Evolutionary conservation across 495 filamentous ascomycete genomes (phyloP).

Genomic region (Trichoderma parareesei): DNA sequence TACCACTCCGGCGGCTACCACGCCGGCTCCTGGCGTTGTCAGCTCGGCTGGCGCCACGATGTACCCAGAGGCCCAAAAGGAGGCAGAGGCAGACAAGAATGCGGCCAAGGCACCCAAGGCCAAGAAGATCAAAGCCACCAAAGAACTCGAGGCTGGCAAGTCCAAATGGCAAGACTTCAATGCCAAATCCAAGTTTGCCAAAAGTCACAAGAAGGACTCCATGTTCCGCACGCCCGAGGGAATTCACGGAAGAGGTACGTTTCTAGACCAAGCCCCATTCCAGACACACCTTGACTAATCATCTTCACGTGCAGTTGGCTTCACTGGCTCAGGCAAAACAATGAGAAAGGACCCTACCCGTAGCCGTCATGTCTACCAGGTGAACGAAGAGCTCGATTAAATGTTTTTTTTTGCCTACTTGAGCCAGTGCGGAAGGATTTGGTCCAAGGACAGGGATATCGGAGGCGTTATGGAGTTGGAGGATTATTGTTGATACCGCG

Average conservation of each 20-base stretch:
- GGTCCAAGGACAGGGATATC: background rate
- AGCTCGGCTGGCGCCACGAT: constrained; percentile 75
- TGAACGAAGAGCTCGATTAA: constrained; percentile 65
- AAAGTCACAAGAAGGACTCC: constrained; percentile 77
- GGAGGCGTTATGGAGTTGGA: constrained; percentile 3
- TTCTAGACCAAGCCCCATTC: background rate
- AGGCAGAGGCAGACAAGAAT: constrained; percentile 33
- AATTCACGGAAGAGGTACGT: constrained; percentile 71
- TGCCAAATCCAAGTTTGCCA: constrained; percentile 68
- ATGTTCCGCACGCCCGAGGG: constrained; percentile 94
- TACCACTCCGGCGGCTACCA: constrained; percentile 21
- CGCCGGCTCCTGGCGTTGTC: constrained; percentile 55
- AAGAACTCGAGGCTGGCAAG: constrained; percentile 83
- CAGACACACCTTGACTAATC: constrained; percentile 25
- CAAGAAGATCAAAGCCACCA: constrained; percentile 82
- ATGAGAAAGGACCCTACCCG: constrained; percentile 89
- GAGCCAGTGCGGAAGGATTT: background rate
- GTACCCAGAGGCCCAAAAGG: constrained; percentile 68
- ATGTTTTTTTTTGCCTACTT: background rate
- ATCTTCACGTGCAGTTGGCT: constrained; percentile 58
- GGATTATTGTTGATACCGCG: constrained; percentile 7
- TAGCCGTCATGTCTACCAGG: constrained; percentile 79
- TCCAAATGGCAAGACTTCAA: constrained; percentile 92
- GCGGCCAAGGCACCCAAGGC: constrained; percentile 35
- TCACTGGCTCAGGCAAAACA: constrained; percentile 85